Evolutionary conservation across 2,329 filamentous ascomycete genomes (phyloP).

Genomic region (Botrytis sinoallii): DNA sequence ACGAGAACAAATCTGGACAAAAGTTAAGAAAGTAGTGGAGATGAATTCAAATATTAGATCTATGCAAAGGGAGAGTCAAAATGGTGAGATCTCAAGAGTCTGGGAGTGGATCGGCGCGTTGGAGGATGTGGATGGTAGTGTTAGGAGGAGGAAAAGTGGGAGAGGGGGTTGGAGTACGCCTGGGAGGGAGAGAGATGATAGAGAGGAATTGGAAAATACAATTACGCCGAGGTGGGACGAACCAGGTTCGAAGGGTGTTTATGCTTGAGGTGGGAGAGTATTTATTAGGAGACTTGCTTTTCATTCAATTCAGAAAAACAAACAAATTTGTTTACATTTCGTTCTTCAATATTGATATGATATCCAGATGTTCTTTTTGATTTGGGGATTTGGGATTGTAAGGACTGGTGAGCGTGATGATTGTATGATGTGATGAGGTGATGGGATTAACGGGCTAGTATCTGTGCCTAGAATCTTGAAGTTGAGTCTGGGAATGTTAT

Average conservation of each 20-base stretch:
- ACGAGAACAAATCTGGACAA: conserved; percentile 78
- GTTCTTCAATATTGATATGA: background rate
- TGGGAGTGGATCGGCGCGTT: conserved; percentile 69
- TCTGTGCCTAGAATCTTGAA: background rate
- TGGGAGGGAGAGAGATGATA: background rate
- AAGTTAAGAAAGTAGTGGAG: conserved; percentile 81
- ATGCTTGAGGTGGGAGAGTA: background rate
- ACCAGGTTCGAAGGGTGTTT: conserved; percentile 16
- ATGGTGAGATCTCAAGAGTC: conserved; percentile 62
- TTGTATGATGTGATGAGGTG: background rate
- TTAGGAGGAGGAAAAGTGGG: conserved; percentile 48
- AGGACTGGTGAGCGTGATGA: background rate
- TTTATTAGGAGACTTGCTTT: background rate
- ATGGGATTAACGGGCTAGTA: background rate
- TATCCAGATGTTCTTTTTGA: background rate
- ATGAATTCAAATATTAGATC: conserved; percentile 88
- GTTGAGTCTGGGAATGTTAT: background rate
- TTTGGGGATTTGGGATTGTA: background rate
- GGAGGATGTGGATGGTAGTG: conserved; percentile 37
- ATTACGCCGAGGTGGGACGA: conserved; percentile 35
- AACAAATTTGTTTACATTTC: background rate
- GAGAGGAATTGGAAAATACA: background rate
- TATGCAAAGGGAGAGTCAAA: conserved; percentile 63
- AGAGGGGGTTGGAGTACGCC: conserved; percentile 41
- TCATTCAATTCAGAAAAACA: background rate